These are phyloP conservation scores for Candida succiphila DNA, from an alignment of 805 yeast genomes.

Conservation along the genomic window DNA sequence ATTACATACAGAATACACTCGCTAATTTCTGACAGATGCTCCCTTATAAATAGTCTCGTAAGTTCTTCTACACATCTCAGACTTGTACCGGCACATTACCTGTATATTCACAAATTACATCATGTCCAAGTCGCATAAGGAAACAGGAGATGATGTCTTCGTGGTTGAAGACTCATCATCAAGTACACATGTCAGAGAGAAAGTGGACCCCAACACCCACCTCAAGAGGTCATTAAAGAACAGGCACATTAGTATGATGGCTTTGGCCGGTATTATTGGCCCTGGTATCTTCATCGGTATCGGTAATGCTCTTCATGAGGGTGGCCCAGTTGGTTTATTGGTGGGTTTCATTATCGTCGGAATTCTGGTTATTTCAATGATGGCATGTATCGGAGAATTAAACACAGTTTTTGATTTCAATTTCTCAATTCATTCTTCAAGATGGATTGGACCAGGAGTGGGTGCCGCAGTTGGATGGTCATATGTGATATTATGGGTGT, in stretches of 20 bases:
- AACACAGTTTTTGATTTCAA: slow-evolving; percentile 45
- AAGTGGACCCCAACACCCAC: too few relatives aligned
- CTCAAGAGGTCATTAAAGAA: slow-evolving; percentile 40
- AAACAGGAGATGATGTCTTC: too few relatives aligned
- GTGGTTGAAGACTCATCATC: too few relatives aligned
- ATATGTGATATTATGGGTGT: slow-evolving; percentile 47
- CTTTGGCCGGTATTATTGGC: slow-evolving; percentile 49
- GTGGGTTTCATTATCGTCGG: slow-evolving; percentile 44
- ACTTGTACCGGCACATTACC: too few relatives aligned
- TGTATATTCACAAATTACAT: too few relatives aligned
- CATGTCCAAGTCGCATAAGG: too few relatives aligned
- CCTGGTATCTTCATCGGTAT: slow-evolving; percentile 45
- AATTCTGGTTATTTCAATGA: slow-evolving; percentile 41
- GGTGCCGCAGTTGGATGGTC: slow-evolving; percentile 48
- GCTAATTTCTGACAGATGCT: too few relatives aligned
- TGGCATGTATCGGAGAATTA: slow-evolving; percentile 46
- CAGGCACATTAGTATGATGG: slow-evolving; percentile 40
- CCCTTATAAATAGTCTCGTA: too few relatives aligned
- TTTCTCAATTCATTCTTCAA: slow-evolving; percentile 41
- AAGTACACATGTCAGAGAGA: too few relatives aligned
- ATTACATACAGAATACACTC: too few relatives aligned
- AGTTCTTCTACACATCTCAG: too few relatives aligned
- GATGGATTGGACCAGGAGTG: slow-evolving; percentile 42
- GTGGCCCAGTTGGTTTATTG: slow-evolving; percentile 45
- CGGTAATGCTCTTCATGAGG: slow-evolving; percentile 36